Percentiles rank a stretch among this genome's conserved stretches.
phyloP scores from a whole-genome alignment of 306 rosid species.

The Lablab purpureus region DNA sequence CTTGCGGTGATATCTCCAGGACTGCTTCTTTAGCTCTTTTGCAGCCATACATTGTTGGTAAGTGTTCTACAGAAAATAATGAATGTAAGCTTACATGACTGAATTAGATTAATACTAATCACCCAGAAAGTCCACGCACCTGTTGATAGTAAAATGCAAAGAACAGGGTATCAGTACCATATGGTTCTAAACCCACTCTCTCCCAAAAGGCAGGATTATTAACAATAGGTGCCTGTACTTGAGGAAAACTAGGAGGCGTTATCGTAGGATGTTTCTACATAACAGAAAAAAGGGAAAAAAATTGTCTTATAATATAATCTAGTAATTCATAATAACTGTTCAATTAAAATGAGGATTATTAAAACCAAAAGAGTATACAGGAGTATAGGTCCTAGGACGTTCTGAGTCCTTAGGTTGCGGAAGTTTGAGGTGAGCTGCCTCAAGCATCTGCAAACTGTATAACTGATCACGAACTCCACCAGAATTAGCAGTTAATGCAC shows the following conservation, averaged over 20 bases:
- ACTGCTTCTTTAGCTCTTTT: slow-evolving; percentile 88
- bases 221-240: slow-evolving; percentile 85
- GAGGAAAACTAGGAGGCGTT: slow-evolving; percentile 84
- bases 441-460: slow-evolving; percentile 84
- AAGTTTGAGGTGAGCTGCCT: slow-evolving; percentile 72
- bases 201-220: slow-evolving; percentile 90
- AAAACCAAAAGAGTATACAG: slow-evolving; percentile 56
- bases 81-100: slow-evolving; percentile 37
- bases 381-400: slow-evolving; percentile 80
- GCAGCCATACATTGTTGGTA: slow-evolving; percentile 90
- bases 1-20: slow-evolving; percentile 93
- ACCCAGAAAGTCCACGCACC: slow-evolving; percentile 52
- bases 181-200: slow-evolving; percentile 66
- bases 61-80: slow-evolving; percentile 69
- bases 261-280: slow-evolving; percentile 75
- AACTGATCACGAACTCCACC: slow-evolving; percentile 71
- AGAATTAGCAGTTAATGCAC: slow-evolving; percentile 57
- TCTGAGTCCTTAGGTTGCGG: slow-evolving; percentile 90
- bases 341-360: not conserved
- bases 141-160: slow-evolving; percentile 90
- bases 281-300: slow-evolving; percentile 16
- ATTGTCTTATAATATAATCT: slow-evolving; percentile 4
- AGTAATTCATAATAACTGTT: slow-evolving; percentile 2
- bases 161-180: slow-evolving; percentile 79
- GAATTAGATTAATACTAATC: not conserved